phyloP scores from a whole-genome alignment of 2,329 filamentous ascomycete species.

The Mariannaea sp. region DNA sequence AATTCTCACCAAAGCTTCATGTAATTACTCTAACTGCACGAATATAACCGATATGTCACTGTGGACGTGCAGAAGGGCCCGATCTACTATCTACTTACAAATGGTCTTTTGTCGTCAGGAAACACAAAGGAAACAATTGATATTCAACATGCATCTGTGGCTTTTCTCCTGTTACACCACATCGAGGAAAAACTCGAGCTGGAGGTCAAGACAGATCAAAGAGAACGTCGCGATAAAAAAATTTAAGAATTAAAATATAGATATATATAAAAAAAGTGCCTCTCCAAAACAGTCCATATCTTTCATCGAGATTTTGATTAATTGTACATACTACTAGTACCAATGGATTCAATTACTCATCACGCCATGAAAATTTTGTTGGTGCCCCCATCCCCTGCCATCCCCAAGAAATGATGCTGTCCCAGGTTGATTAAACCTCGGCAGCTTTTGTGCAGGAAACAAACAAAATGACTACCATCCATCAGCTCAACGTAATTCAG shows the following conservation, averaged over 20 bases:
- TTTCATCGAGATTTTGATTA: too few relatives aligned
- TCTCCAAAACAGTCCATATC: too few relatives aligned
- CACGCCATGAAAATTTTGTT: background rate
- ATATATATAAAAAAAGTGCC: too few relatives aligned
- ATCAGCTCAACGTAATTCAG: constrained; percentile 16
- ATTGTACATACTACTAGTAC: too few relatives aligned
- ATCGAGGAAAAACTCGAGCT: too few relatives aligned
- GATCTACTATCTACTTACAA: too few relatives aligned
- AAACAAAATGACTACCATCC: constrained; percentile 3
- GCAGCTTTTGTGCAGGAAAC: background rate
- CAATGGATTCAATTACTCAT: background rate
- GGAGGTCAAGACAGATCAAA: too few relatives aligned
- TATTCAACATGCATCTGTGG: constrained; percentile 15
- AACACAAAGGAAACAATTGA: constrained; percentile 27
- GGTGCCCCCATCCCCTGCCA: background rate
- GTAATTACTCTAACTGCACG: too few relatives aligned
- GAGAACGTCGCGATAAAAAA: too few relatives aligned
- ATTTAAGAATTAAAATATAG: background rate
- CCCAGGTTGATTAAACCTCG: constrained; percentile 11
- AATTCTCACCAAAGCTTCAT: background rate
- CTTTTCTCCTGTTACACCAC: constrained; percentile 19
- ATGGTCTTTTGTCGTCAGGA: too few relatives aligned
- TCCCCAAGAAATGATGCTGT: constrained; percentile 12
- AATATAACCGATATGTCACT: too few relatives aligned
- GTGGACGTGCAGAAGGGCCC: too few relatives aligned